phyloP scores from a whole-genome alignment of 139 green algal genomes.

The Chlamydomonas sphaeroides region DNA sequence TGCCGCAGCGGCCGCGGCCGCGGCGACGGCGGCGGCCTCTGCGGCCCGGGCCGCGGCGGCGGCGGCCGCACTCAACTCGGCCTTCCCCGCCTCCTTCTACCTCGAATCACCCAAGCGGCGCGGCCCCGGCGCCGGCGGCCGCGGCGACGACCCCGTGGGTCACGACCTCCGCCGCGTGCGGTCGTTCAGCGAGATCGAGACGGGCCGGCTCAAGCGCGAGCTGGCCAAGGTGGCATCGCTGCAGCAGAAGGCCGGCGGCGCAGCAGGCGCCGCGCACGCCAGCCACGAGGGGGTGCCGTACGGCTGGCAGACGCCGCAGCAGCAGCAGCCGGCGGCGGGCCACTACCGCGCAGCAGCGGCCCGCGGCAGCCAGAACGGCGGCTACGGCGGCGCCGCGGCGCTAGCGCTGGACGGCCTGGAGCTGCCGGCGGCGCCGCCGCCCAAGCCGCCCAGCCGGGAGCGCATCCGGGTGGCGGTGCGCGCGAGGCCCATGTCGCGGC shows the following conservation, averaged over 20 bases:
- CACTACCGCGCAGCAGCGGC: too few relatives aligned
- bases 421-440: not conserved
- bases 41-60: not conserved
- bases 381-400: not conserved
- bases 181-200: conserved; percentile 30
- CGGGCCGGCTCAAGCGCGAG: not conserved
- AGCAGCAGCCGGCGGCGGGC: too few relatives aligned
- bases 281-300: not conserved
- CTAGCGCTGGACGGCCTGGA: not conserved
- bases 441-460: conserved; percentile 16
- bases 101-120: too few relatives aligned
- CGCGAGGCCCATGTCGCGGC: conserved; percentile 15
- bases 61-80: not conserved
- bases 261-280: not conserved
- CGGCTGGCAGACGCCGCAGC: not conserved
- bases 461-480: conserved; percentile 46
- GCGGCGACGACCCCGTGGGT: not conserved
- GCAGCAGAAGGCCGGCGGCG: not conserved
- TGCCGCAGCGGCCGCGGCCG: too few relatives aligned
- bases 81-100: too few relatives aligned
- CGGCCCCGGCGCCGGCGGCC: conserved; percentile 2
- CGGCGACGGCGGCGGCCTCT: too few relatives aligned
- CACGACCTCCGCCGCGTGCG: conserved; percentile 1
- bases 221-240: not conserved
- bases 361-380: too few relatives aligned